phyloP scores from a whole-genome alignment of 768 basidiomycete species.

The Lactarius hatsudake region DNA sequence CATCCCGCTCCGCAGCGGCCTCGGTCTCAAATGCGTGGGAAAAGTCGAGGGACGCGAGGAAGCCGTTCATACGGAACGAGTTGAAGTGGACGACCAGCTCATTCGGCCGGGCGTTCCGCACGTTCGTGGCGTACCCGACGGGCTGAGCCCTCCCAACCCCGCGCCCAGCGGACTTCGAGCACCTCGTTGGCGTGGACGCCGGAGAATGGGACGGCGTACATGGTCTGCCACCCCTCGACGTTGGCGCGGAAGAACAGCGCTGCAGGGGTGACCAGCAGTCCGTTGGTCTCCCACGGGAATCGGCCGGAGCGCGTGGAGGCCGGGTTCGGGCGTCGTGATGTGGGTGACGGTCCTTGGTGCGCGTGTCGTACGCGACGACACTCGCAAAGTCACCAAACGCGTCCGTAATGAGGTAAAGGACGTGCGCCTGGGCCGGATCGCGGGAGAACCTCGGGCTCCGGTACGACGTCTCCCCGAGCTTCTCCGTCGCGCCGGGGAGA shows the following conservation, averaged over 20 bases:
- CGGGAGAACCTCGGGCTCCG: conserved; percentile 34
- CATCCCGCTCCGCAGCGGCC: conserved; percentile 23
- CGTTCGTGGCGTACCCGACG: conserved; percentile 35
- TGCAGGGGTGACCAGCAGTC: conserved; percentile 28
- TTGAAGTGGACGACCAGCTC: conserved; percentile 36
- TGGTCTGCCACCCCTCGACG: conserved; percentile 38
- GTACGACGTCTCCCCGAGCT: conserved; percentile 31
- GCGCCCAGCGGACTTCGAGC: conserved; percentile 15
- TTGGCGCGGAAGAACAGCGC: conserved; percentile 38
- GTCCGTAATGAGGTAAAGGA: conserved; percentile 37
- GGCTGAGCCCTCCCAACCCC: conserved; percentile 30
- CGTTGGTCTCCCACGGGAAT: conserved; percentile 38
- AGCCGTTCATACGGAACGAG: conserved; percentile 35
- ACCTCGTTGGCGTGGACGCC: conserved; percentile 32
- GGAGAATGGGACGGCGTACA: conserved; percentile 29
- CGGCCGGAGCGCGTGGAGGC: conserved; percentile 36
- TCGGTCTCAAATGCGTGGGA: conserved; percentile 25
- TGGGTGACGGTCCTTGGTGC: conserved; percentile 34
- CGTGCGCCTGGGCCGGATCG: conserved; percentile 33
- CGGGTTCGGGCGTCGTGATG: conserved; percentile 38
- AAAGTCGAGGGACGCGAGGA: conserved; percentile 37
- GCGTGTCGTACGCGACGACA: conserved; percentile 37
- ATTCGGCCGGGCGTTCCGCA: conserved; percentile 35
- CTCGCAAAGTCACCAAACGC: conserved; percentile 42
- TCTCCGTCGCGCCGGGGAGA: conserved; percentile 38